Evolutionary conservation across 306 rosid genomes (phyloP), one percentile per base, ranked within the genome.

Genomic region (Glycine soja): DNA sequence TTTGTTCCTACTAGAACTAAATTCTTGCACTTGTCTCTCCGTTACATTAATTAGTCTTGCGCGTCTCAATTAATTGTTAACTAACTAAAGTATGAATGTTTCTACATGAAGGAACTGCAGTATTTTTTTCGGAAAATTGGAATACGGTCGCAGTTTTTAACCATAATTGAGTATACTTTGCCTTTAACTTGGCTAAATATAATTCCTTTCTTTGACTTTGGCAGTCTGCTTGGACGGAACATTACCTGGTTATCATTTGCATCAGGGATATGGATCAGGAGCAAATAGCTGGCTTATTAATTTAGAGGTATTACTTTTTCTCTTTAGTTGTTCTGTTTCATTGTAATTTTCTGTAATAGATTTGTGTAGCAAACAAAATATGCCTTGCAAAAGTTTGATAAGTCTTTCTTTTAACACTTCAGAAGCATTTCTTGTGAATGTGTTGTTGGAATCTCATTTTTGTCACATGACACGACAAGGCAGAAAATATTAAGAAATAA

Each of bases 141-240:
- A 19, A 19, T 19, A 19, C 24, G 0, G 24, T 56, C 67, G 7
- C 8, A 47, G 14, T 19, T 50, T 38, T 50, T 40, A 15, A 63
- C 57, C 19, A 32, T 67, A 82, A 15, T 19, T 36, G 30, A 70
- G 66, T 40, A 19, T 2, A 1, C 0, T 18, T 40, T 36, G 51
- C 52, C 72, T 74, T 13, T 57, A 78, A 46, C 65, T 81, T 78
- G 75, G 79, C 64, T 46, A 74, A 63, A 32, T 80, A 46, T 58
- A 13, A 10, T 47, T 47, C 4, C 10, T 64, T 56, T 53, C 12
- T 78, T 78, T 78, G 14, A 10, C 56, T 58, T 45, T 87, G 66
- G 72, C 90, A 95, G 98, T 95, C 8, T 95, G 99, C 87, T 84
- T 88, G 91, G 99, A 95, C 88, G 99, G 99, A 80, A 89, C 98